These are phyloP conservation scores for Irpex sp. DNA, from an alignment of 1,284 basidiomycete genomes.

Conservation along the genomic window DNA sequence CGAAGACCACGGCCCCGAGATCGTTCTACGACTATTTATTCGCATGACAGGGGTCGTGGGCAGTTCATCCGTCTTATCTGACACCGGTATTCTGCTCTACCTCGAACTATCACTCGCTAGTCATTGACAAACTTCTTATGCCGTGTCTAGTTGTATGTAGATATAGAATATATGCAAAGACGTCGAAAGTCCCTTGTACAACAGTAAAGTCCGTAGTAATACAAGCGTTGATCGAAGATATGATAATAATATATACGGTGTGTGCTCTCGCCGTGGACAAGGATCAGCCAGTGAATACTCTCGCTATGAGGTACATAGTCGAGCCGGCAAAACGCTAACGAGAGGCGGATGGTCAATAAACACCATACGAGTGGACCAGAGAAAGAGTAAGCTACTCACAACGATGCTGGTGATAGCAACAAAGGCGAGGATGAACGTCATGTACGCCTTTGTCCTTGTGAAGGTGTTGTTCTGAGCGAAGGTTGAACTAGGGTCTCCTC, in stretches of 20 bases:
- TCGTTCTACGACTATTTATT: constrained; percentile 43
- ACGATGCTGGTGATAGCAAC: constrained; percentile 74
- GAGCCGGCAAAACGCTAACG: constrained; percentile 57
- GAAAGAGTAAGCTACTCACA: constrained; percentile 27
- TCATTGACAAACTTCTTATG: background rate
- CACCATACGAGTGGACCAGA: background rate
- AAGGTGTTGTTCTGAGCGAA: constrained; percentile 53
- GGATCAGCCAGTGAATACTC: constrained; percentile 57
- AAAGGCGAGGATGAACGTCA: constrained; percentile 78
- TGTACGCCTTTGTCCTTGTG: constrained; percentile 67
- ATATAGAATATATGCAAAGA: background rate
- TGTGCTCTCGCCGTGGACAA: background rate
- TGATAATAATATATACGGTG: background rate
- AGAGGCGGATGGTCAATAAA: background rate
- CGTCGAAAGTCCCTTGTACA: background rate
- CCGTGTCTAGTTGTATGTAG: background rate
- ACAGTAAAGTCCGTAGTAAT: background rate
- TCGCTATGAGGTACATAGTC: constrained; percentile 58
- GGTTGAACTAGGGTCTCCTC: constrained; percentile 55
- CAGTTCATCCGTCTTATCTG: background rate
- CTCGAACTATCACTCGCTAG: background rate
- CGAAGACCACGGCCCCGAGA: constrained; percentile 7
- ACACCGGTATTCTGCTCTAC: background rate
- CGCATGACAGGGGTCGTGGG: constrained; percentile 21
- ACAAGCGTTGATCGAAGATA: background rate